Base-by-base conservation (phyloP, 495 filamentous ascomycete genomes). In the Xylaria sp. region DNA sequence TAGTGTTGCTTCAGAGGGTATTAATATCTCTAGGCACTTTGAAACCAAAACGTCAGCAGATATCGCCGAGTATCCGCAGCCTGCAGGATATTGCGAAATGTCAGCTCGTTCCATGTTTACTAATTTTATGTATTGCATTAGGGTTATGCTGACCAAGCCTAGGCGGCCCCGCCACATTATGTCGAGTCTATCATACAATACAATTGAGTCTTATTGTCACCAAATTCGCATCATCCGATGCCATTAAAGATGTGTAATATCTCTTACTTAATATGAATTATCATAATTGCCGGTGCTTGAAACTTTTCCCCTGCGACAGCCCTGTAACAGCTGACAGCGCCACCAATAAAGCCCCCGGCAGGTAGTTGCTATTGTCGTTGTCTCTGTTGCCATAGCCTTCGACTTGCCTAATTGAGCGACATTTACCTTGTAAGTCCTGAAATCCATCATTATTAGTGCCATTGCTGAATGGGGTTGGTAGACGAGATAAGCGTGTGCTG, bases 121-220 rank as follows among this genome's bases (percentile, higher is more conserved):
- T 61, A 26, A 58, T 14, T 58, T 48, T 48, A 48, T 48, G 44
- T 48, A 48, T 48, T 48, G 44, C 44, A 48, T n/a, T 46, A 46
- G 15, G 43, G 43, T 17, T 46, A 46, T 46, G 44, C 44, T 48
- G 19, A n/a, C 44, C 1, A 48, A 48, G 44, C 44, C 44, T n/a
- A 5, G 19, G 19, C 19, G 1, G 19, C 3, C 44, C 44, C 44
- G 14, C 44, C 6, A 48, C 8, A 48, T 7, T 48, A 7, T 6
- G 19, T 48, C 19, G 19, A n/a, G 44, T 21, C 44, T 48, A 48
- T 5, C 6, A 41, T 41, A 41, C 40, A 41, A 41, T 41, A 12
- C 15, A n/a, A 48, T 48, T 43, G 5, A 48, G n/a, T 6, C 1
- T n/a, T 48, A 48, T 8, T 2, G 12, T 43, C 14, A 17, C n/a